Base-by-base conservation (phyloP, 2,329 filamentous ascomycete species). In the Talaromyces sp. region DNA sequence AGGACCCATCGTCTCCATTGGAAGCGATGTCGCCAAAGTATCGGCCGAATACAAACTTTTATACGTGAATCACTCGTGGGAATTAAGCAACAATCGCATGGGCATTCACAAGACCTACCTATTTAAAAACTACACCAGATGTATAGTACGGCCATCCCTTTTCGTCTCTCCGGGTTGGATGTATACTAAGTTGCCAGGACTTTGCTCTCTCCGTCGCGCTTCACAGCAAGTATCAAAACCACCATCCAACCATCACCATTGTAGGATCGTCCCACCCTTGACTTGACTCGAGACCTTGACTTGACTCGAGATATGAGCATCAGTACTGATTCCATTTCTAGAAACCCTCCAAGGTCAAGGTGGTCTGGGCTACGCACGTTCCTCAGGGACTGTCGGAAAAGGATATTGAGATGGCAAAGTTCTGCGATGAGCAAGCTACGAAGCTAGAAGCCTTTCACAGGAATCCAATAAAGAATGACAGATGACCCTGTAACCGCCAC, bases 331-430 rank as follows among this genome's bases (percentile, higher is more conserved):
- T 54, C 17, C 21, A 55, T 1, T 41, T 27, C 41, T 49, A 62
- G 61, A 62, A 55, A 55, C 67, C 74, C 62, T 73, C 73, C 7
- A 73, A 72, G 1, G 73, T 76, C 41, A 69, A 73, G 62, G 66
- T 75, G 58, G 70, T 75, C 66, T 77, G 75, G 75, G 76, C 74
- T 17, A 77, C 75, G 49, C 74, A 77, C 66, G 64, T 65, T 21
- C 75, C 74, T 7, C 72, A 70, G n/a, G 75, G 75, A 26, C 68
- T 77, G 26, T 72, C 73, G 10, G 61, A 67, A 29, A 75, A 76
- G 61, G 75, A 77, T 60, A 65, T 71, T 31, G 63, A 64, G 3
- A 71, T 76, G 70, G 75, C 75, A 4, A 67, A 65, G 53, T 71
- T 71, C 56, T 77, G 75, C 58, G 74, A 77, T 56, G 65, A 72